Evolutionary conservation across 2,329 filamentous ascomycete species (phyloP).

Genomic region (Aspergillus texensis): DNA sequence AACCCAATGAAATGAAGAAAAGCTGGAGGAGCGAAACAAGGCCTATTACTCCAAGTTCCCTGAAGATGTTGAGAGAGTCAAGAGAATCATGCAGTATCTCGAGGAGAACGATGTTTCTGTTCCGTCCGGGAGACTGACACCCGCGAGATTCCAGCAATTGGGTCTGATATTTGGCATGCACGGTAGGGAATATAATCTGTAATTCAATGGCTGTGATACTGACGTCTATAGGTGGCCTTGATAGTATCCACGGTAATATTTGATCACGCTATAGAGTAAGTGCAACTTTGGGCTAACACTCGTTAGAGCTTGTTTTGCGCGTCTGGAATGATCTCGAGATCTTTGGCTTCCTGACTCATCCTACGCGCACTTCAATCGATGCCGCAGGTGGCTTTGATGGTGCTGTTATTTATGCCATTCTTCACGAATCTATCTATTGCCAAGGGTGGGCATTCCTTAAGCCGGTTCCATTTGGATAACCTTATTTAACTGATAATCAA

Average conservation of each 20-base stretch:
- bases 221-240: slow-evolving; percentile 61
- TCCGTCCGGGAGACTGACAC: slow-evolving; percentile 71
- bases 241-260: slow-evolving; percentile 65
- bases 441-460: slow-evolving; percentile 52
- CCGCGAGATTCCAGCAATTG: slow-evolving; percentile 73
- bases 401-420: slow-evolving; percentile 78
- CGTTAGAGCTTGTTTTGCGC: slow-evolving; percentile 64
- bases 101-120: slow-evolving; percentile 63
- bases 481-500: slow-evolving; percentile 28
- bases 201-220: slow-evolving; percentile 3
- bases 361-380: slow-evolving; percentile 71
- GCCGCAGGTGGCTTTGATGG: slow-evolving; percentile 70
- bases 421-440: slow-evolving; percentile 89
- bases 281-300: not conserved
- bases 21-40: slow-evolving; percentile 71
- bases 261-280: slow-evolving; percentile 2
- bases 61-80: slow-evolving; percentile 71
- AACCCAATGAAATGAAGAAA: slow-evolving; percentile 45
- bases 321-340: slow-evolving; percentile 72
- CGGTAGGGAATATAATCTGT: slow-evolving; percentile 43
- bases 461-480: not conserved
- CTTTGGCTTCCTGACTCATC: slow-evolving; percentile 74
- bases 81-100: slow-evolving; percentile 67
- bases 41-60: slow-evolving; percentile 85
- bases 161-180: slow-evolving; percentile 79